These are phyloP conservation scores for Trametes cinnabarina DNA, from an alignment of 768 basidiomycete genomes.

Conservation along the genomic window DNA sequence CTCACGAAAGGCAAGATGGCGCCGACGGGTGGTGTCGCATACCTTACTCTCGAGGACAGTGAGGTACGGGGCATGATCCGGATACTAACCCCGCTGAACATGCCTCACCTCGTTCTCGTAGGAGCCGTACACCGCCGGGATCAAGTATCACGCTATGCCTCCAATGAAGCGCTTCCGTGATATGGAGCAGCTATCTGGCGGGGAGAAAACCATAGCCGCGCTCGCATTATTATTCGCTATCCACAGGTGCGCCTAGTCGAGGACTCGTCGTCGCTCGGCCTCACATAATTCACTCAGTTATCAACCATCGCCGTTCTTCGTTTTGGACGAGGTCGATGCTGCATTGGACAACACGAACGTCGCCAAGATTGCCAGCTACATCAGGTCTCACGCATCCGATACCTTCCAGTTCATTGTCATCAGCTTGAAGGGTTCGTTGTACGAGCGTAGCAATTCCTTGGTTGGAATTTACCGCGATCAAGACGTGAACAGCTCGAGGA, in stretches of 20 bases:
- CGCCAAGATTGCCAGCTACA: conserved; percentile 92
- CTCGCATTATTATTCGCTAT: conserved; percentile 96
- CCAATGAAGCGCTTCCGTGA: conserved; percentile 99
- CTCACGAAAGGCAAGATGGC: conserved; percentile 93
- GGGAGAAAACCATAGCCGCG: conserved; percentile 98
- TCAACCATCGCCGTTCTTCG: conserved; percentile 96
- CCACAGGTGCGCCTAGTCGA: conserved; percentile 60
- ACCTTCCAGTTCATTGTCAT: conserved; percentile 96
- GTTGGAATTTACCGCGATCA: conserved; percentile 96
- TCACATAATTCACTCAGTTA: conserved; percentile 49
- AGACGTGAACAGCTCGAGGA: conserved; percentile 87
- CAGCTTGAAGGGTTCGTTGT: conserved; percentile 90
- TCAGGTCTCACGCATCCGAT: conserved; percentile 78
- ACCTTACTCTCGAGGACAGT: conserved; percentile 91
- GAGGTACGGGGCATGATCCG: conserved; percentile 54
- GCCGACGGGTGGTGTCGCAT: conserved; percentile 95
- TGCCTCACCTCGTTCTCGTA: conserved; percentile 27
- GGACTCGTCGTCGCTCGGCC: not conserved
- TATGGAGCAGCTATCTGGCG: conserved; percentile 98
- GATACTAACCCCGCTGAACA: not conserved
- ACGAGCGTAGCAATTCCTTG: conserved; percentile 85
- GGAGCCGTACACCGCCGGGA: conserved; percentile 85
- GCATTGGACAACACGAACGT: conserved; percentile 99
- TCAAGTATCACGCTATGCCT: conserved; percentile 99
- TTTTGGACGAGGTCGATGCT: conserved; percentile 97